Conservation (phyloP, 2,329 filamentous ascomycete genomes). For the Pseudocercospora macadamiae region DNA sequence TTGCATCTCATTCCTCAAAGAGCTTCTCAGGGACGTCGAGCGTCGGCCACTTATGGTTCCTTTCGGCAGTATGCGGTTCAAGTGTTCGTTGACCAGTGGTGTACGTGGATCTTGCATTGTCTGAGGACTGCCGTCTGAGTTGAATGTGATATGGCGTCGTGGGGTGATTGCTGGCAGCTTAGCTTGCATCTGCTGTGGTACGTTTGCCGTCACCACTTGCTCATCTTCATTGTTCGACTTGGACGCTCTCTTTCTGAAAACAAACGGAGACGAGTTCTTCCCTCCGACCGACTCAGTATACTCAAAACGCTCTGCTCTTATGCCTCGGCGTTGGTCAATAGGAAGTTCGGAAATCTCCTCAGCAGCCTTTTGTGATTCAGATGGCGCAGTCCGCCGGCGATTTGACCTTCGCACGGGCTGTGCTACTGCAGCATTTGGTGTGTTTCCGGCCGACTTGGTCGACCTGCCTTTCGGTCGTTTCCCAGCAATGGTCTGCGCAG, state of each 20-base stretch:
- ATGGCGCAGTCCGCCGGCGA: slow-evolving; percentile 22
- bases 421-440: background rate
- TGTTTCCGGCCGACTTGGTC: slow-evolving; percentile 19
- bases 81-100: slow-evolving; percentile 24
- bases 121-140: slow-evolving; percentile 7
- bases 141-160: slow-evolving; percentile 3
- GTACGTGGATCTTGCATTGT: slow-evolving; percentile 13
- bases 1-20: slow-evolving; percentile 30
- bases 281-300: slow-evolving; percentile 16
- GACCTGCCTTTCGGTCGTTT: slow-evolving; percentile 10
- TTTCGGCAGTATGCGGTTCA: slow-evolving; percentile 23
- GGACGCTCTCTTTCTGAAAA: slow-evolving; percentile 32
- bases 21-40: slow-evolving; percentile 26
- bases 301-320: slow-evolving; percentile 9
- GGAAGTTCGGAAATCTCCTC: background rate
- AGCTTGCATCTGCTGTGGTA: background rate
- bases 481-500: background rate
- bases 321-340: slow-evolving; percentile 9
- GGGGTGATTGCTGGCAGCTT: slow-evolving; percentile 13
- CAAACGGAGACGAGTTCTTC: slow-evolving; percentile 31
- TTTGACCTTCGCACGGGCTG: slow-evolving; percentile 9
- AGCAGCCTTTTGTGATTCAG: slow-evolving; percentile 15
- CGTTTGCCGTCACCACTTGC: background rate
- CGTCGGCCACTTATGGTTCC: slow-evolving; percentile 6
- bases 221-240: slow-evolving; percentile 12